A percentile compares a stretch with the other conserved stretches of the same genome.
phyloP scores from a whole-genome alignment of 495 filamentous ascomycete genomes.

The Aspergillus asperescens region DNA sequence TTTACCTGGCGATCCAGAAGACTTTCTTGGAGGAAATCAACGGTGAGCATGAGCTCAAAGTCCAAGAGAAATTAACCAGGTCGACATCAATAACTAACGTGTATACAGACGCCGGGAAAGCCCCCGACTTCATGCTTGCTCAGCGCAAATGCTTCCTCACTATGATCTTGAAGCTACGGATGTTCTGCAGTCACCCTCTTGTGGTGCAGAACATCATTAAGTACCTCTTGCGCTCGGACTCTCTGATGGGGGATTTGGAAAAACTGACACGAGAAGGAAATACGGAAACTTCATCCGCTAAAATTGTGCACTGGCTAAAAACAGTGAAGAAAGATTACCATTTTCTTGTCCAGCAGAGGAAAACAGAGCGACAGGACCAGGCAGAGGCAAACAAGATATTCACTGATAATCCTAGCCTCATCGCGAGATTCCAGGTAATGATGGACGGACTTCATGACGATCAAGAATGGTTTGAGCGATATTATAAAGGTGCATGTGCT shows the following conservation, averaged over 20 bases:
- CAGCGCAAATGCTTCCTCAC: conserved; percentile 25
- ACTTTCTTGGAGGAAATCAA: conserved; percentile 37
- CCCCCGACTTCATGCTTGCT: background rate
- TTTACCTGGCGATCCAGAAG: conserved; percentile 44
- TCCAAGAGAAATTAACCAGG: background rate
- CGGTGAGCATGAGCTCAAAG: conserved; percentile 9
- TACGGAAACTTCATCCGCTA: conserved; percentile 4
- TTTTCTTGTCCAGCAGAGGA: background rate
- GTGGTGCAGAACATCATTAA: conserved; percentile 43
- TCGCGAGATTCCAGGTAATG: conserved; percentile 23
- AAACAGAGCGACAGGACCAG: background rate
- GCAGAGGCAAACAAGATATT: conserved; percentile 2
- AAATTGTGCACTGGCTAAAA: conserved; percentile 11
- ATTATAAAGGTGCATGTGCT: conserved; percentile 30
- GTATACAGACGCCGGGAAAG: background rate
- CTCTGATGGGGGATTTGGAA: conserved; percentile 29
- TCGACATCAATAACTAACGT: background rate
- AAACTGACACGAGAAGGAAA: conserved; percentile 19
- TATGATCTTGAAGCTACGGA: conserved; percentile 47
- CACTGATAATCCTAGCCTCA: background rate
- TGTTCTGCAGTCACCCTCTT: conserved; percentile 49
- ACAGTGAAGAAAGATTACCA: background rate
- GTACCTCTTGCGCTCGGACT: conserved; percentile 30
- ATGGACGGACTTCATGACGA: conserved; percentile 24
- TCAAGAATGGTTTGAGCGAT: conserved; percentile 25